Percentiles rank a stretch among this genome's conserved stretches.
phyloP scores from a whole-genome alignment of 2,329 filamentous ascomycete species.

The Elsinoe australis region DNA sequence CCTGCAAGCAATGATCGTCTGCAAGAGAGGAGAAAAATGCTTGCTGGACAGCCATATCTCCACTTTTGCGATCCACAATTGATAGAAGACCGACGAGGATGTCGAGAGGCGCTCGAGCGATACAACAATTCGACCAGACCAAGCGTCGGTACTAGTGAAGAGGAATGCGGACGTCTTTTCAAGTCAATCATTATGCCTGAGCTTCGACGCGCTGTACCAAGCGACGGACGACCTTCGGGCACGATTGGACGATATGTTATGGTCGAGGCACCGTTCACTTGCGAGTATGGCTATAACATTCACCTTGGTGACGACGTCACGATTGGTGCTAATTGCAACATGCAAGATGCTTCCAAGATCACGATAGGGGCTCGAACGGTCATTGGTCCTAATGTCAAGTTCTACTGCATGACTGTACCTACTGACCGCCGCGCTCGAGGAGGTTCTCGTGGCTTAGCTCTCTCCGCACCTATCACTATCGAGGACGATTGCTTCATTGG shows the following conservation, averaged over 20 bases:
- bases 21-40: constrained; percentile 70
- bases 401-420: constrained; percentile 67
- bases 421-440: constrained; percentile 66
- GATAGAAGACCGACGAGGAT: constrained; percentile 74
- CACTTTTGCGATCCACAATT: constrained; percentile 67
- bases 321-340: constrained; percentile 74
- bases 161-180: constrained; percentile 63
- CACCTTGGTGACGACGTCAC: constrained; percentile 75
- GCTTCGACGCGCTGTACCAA: constrained; percentile 32
- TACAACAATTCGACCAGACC: constrained; percentile 82
- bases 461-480: constrained; percentile 66
- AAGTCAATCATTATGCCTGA: constrained; percentile 62
- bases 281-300: constrained; percentile 95
- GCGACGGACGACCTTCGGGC: constrained; percentile 47
- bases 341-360: constrained; percentile 80
- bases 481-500: constrained; percentile 64
- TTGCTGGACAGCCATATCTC: constrained; percentile 68
- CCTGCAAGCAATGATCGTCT: background rate
- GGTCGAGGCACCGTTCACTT: constrained; percentile 82
- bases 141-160: constrained; percentile 55
- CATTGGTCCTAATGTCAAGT: constrained; percentile 72
- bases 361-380: constrained; percentile 67
- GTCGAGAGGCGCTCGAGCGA: constrained; percentile 69
- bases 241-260: constrained; percentile 65
- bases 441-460: constrained; percentile 63